phyloP scores from a whole-genome alignment of 176 grass and related monocot genomes.

The Hordeum marinum region DNA sequence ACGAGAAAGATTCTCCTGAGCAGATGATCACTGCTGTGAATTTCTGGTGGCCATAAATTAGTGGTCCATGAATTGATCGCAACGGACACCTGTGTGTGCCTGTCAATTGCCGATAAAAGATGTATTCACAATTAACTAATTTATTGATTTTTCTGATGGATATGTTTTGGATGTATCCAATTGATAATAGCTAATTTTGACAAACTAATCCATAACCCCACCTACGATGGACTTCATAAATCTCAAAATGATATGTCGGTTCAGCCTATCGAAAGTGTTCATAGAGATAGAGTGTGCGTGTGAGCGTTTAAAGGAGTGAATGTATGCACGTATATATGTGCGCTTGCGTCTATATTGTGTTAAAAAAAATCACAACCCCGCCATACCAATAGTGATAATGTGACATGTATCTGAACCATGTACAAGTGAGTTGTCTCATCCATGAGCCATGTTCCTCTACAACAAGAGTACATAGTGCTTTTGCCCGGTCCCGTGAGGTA shows the following conservation, averaged over 20 bases:
- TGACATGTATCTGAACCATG: neutral
- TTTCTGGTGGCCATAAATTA: neutral
- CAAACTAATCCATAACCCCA: neutral
- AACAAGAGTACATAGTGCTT: too few species aligned
- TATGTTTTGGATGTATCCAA: neutral
- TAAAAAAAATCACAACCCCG: neutral
- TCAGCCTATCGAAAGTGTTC: too few species aligned
- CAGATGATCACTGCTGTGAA: neutral
- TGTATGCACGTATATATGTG: too few species aligned
- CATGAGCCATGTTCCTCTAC: too few species aligned
- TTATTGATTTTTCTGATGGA: neutral
- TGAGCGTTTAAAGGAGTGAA: too few species aligned
- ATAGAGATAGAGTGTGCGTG: too few species aligned
- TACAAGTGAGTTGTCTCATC: too few species aligned
- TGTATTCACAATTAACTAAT: neutral
- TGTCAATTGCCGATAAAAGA: neutral
- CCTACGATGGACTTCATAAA: too few species aligned
- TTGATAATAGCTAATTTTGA: neutral
- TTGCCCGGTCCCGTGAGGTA: too few species aligned
- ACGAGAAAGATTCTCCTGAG: neutral
- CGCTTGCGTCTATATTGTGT: too few species aligned
- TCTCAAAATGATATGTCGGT: too few species aligned
- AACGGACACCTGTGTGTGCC: neutral
- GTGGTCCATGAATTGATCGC: neutral
- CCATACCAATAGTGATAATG: neutral